A percentile compares a stretch with the other conserved stretches of the same genome.
Conservation (phyloP, 352 stramenopile genomes). For the Globisporangium rhizosaccharum region DNA sequence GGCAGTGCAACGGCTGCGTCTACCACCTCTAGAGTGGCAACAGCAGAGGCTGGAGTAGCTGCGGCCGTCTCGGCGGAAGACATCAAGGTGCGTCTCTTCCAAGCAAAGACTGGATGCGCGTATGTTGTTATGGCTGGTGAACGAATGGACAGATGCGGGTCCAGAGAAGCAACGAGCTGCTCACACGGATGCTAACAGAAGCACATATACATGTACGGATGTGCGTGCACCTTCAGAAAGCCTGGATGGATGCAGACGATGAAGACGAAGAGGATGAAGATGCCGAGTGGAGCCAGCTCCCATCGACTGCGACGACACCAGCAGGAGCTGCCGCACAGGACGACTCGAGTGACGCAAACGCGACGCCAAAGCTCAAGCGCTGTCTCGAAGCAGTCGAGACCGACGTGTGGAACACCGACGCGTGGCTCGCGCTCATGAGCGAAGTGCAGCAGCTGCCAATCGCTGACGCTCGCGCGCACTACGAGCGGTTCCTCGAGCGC, state of each 20-base stretch:
- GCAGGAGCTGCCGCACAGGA: neutral
- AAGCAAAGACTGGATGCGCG: too few relatives aligned
- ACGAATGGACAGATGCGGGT: too few relatives aligned
- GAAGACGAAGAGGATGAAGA: constrained; percentile 83
- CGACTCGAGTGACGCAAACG: constrained; percentile 11
- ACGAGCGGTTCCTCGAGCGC: constrained; percentile 65
- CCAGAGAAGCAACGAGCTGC: neutral
- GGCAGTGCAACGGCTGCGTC: neutral
- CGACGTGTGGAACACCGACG: constrained; percentile 67
- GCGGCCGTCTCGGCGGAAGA: neutral
- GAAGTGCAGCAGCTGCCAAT: constrained; percentile 68
- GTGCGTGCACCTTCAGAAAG: constrained; percentile 25
- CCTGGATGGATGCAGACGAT: constrained; percentile 73
- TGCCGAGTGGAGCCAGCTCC: constrained; percentile 61
- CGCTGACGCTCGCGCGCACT: constrained; percentile 61
- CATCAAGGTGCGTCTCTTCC: neutral
- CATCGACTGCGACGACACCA: neutral
- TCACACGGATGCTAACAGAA: neutral
- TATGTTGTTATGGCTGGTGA: neutral
- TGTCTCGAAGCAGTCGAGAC: constrained; percentile 43
- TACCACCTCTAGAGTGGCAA: neutral
- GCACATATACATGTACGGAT: neutral
- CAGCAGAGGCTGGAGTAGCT: neutral
- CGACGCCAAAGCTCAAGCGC: constrained; percentile 61
- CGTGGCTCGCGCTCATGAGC: constrained; percentile 75